A percentile compares a stretch with the other conserved stretches of the same genome.
These are phyloP conservation scores for Clonostachys solani DNA, from an alignment of 2,329 filamentous ascomycete genomes.

Conservation along the genomic window DNA sequence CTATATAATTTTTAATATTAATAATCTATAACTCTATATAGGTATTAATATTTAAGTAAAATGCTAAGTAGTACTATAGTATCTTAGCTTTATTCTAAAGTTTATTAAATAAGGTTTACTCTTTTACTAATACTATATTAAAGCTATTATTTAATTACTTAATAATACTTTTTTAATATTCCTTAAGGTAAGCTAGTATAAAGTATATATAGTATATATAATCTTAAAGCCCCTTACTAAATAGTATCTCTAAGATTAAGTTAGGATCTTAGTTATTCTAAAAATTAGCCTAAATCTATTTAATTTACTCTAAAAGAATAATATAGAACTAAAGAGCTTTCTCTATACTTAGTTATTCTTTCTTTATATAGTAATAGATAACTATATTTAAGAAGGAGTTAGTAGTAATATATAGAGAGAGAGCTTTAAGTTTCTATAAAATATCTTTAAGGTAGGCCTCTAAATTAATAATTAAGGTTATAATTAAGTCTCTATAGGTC, in stretches of 20 bases:
- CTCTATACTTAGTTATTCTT: no score
- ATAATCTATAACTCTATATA: neutral
- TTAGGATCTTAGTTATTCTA: neutral
- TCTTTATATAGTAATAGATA: no score
- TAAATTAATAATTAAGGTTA: neutral
- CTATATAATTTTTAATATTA: neutral
- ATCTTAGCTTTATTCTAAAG: neutral
- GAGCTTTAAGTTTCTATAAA: neutral
- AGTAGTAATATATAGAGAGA: no score
- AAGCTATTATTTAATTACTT: neutral
- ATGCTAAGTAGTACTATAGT: neutral
- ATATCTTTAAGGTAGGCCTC: neutral
- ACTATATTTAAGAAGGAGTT: no score
- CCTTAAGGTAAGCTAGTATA: neutral
- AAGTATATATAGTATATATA: neutral
- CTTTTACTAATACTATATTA: neutral
- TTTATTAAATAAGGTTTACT: neutral
- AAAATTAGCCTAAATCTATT: neutral
- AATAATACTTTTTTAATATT: neutral
- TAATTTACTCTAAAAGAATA: no score
- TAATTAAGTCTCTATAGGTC: neutral
- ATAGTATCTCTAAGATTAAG: neutral
- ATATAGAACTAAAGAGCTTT: no score
- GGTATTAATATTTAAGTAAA: neutral
- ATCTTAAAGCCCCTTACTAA: neutral